Base-by-base conservation (phyloP, 257 asterid species). In the Pogostemon cablin region DNA sequence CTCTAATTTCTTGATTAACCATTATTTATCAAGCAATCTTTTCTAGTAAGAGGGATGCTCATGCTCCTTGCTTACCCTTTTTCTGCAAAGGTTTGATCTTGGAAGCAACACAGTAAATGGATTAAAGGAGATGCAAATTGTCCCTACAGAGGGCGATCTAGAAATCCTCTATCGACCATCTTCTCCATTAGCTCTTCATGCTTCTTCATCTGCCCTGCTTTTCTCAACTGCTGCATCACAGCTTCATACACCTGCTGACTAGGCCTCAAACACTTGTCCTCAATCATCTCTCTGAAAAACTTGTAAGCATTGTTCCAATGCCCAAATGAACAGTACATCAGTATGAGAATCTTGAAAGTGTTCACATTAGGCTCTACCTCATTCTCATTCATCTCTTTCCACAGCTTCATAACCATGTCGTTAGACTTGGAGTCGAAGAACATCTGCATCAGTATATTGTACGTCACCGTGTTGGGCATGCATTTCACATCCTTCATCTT, bases 251-350 rank as follows among this genome's bases (percentile, higher is more conserved):
- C 79, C 61, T 79, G 76, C 9, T 83, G 82, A 67, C 82, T 76
- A 6, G 97, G 98, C 66, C 64, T 88, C 78, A 91, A 71, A 72
- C 89, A 78, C 78, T 85, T 90, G 6, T 88, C 95, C 85, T 89
- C 97, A 0, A 91, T 78, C 99, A 91, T 93, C 85, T 91, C 95
- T 55, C 75, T 84, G 2, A 91, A 84, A 70, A 75, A 89, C 71
- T 77, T 86, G 76, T 88, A 89, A 0, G 96, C 96, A 38, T 88
- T 84, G 74, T 91, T 91, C 97, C 96, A 93, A 53, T 91, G 99
- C 63, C 99, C 97, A 93, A 91, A 89, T 35, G 78, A 72, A 59
- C 90, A 89, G 71, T 83, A 91, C 89, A 91, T 78, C 2, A 90
- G 75, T 15, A 93, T 91, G 67, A 93, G 66, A 69, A 84, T 82